Evolutionary conservation across 257 asterid genomes (phyloP).

Genomic region (Ehretia macrophylla): DNA sequence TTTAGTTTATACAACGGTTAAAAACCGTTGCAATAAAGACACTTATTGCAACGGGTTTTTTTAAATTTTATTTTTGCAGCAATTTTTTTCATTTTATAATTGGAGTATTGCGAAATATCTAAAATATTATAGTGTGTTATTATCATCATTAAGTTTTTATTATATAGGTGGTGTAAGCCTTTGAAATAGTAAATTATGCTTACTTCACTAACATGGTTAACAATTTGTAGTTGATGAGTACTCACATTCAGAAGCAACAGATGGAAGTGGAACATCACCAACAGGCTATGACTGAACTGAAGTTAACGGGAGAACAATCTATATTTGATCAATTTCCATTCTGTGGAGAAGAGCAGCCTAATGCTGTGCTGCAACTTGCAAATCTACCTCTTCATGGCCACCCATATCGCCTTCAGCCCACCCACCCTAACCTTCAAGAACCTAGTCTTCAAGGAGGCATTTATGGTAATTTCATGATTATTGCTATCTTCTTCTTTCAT

Average conservation of each 20-base stretch:
- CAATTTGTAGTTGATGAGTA: conserved; percentile 48
- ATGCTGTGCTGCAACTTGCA: conserved; percentile 32
- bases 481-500: not conserved
- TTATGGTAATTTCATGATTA: conserved; percentile 4
- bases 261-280: conserved; percentile 40
- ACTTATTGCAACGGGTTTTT: too few species aligned
- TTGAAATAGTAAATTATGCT: not conserved
- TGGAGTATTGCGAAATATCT: too few species aligned
- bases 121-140: too few species aligned
- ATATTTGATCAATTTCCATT: conserved; percentile 55
- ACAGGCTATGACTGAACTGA: conserved; percentile 47
- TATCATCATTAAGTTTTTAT: too few species aligned
- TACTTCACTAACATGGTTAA: not conserved
- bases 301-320: conserved; percentile 39
- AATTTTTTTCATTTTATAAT: too few species aligned
- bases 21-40: too few species aligned
- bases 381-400: conserved; percentile 26
- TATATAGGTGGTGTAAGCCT: not conserved
- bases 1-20: too few species aligned
- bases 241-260: conserved; percentile 38
- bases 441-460: conserved; percentile 11
- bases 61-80: too few species aligned
- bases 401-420: conserved; percentile 51
- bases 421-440: conserved; percentile 68
- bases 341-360: conserved; percentile 42